Base-by-base conservation (phyloP, 768 basidiomycete genomes). In the Tricholoma furcatifolium region DNA sequence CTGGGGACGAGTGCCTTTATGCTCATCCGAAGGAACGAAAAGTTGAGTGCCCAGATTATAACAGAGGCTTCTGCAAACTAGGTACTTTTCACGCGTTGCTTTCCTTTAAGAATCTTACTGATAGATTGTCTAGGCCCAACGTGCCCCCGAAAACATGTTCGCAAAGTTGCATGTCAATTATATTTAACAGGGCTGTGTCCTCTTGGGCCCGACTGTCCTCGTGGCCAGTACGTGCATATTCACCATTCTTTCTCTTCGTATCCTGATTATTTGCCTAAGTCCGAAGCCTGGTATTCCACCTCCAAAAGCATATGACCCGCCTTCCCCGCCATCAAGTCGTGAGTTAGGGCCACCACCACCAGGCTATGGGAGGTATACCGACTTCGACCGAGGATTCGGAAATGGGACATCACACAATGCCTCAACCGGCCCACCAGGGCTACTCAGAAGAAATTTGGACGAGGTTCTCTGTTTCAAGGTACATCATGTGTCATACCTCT, bases 1-100 rank as follows among this genome's bases (percentile, higher is more conserved):
- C 94, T 17, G 96, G 97, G 51, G 94, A 96, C 61, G 95, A 98
- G 70, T 99, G 97, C 67, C 76, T 99, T 60, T 99, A 98, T 67
- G 91, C 92, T 14, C 93, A 96, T 65, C 93, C 93, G 11, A 92
- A 93, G 67, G 92, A 94, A 70, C 81, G 94, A 46, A 82, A 85
- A 52, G 84, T 91, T 3, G 94, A 96, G 65, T 99, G 97, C 66
- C 93, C 93, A 35, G 93, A 97, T 67, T 99, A 95, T 68, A 88
- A 88, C 59, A 78, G 96, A 56, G 97, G 97, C 0, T 99, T 98
- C 67, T 99, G 97, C 69, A 89, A 86, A 67, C 77, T 94, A 53
- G 95, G 95, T 94, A 54, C 53, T 83, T 73, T n/a, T 15, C n/a
- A 50, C 50, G 41, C 11, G 9, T 30, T 41, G 32, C 36, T 38